A percentile compares a stretch with the other conserved stretches of the same genome.
These are phyloP conservation scores for Domatiomyces globalis DNA, from an alignment of 2,329 filamentous ascomycete species.

Conservation along the genomic window DNA sequence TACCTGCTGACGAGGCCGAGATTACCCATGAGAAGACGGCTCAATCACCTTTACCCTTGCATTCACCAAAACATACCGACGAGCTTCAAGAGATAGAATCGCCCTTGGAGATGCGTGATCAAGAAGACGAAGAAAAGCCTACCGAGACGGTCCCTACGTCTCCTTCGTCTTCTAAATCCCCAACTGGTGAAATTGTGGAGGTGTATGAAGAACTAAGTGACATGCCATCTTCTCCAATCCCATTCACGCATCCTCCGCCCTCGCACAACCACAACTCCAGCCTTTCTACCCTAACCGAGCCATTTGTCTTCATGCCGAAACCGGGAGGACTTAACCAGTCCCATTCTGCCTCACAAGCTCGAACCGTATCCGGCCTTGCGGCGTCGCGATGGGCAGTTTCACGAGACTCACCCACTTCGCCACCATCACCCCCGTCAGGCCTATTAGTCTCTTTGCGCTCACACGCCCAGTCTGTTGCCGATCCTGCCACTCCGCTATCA, in stretches of 20 bases:
- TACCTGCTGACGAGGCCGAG: constrained; percentile 18
- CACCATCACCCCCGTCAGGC: not conserved
- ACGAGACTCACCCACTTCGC: not conserved
- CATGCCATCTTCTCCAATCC: not conserved
- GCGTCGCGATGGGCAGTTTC: constrained; percentile 10
- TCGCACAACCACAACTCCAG: constrained; percentile 38
- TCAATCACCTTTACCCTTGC: constrained; percentile 17
- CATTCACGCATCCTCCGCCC: not conserved
- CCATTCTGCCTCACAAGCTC: constrained; percentile 4
- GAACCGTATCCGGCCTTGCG: constrained; percentile 7
- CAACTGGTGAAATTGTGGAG: not conserved
- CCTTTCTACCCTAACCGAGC: constrained; percentile 56
- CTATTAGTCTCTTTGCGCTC: too few species aligned
- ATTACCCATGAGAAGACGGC: constrained; percentile 24
- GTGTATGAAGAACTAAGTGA: not conserved
- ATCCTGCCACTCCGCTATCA: too few species aligned
- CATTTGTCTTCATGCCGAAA: constrained; percentile 44
- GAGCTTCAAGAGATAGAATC: constrained; percentile 29
- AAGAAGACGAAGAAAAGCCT: constrained; percentile 21
- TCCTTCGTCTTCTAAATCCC: not conserved
- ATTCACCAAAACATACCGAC: constrained; percentile 21
- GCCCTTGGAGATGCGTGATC: constrained; percentile 45
- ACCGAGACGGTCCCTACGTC: not conserved
- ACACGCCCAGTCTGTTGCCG: not conserved
- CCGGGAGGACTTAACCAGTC: constrained; percentile 21